phyloP scores from a whole-genome alignment of 306 rosid genomes.

The Adenanthera pavonina region DNA sequence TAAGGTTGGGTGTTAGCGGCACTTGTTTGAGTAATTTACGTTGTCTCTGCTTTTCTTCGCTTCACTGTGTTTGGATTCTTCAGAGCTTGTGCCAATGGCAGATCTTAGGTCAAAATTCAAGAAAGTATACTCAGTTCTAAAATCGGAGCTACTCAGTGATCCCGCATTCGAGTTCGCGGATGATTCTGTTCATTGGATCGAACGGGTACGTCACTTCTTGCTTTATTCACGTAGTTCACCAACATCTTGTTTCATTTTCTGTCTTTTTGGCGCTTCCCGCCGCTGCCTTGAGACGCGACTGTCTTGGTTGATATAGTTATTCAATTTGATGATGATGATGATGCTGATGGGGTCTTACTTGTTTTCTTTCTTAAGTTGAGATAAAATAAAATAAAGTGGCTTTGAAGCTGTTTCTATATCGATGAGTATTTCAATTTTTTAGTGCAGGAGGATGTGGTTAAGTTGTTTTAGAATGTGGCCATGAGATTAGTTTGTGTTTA shows the following conservation, averaged over 20 bases:
- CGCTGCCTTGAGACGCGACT: not conserved
- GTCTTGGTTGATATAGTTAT: not conserved
- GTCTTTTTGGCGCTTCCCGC: not conserved
- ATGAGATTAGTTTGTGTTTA: not conserved
- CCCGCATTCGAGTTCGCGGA: slow-evolving; percentile 77
- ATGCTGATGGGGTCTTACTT: not conserved
- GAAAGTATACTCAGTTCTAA: slow-evolving; percentile 71
- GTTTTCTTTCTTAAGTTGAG: not conserved
- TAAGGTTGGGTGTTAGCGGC: no score
- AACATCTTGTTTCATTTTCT: not conserved
- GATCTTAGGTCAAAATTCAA: slow-evolving; percentile 76
- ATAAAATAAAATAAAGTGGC: not conserved
- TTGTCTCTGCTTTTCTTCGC: not conserved
- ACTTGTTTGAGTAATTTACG: not conserved
- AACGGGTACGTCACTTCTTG: slow-evolving; percentile 49
- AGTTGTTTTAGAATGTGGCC: not conserved
- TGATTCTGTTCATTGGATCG: slow-evolving; percentile 74
- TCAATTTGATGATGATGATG: no score
- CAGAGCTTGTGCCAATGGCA: slow-evolving; percentile 52
- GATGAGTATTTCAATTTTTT: not conserved
- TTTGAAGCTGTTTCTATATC: not conserved
- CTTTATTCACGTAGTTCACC: not conserved
- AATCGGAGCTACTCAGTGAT: slow-evolving; percentile 74
- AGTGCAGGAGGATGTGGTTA: not conserved
- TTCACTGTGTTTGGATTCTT: not conserved